Conservation (phyloP, 2,329 filamentous ascomycete species). For the Bisporella sp. region DNA sequence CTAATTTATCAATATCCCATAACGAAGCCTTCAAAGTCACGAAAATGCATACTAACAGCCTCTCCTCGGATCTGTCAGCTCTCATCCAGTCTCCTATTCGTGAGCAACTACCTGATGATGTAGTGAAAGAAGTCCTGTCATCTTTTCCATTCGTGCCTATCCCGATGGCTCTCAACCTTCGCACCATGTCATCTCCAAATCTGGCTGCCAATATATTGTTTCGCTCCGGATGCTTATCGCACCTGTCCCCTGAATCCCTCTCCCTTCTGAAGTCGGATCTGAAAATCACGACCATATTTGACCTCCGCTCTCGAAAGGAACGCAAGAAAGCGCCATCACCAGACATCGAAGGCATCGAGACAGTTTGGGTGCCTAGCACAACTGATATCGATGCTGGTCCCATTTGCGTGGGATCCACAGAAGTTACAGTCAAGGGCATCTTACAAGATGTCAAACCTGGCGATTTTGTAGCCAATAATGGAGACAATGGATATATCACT, state of each 20-base stretch:
- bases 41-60: no score
- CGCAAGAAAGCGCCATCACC: constrained; percentile 35
- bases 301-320: constrained; percentile 36
- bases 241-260: constrained; percentile 2
- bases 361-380: constrained; percentile 35
- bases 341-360: constrained; percentile 46
- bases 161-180: constrained; percentile 9
- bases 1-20: no score
- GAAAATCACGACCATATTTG: constrained; percentile 35
- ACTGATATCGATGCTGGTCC: constrained; percentile 18
- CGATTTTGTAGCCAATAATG: constrained; percentile 38
- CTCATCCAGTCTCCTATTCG: constrained; percentile 2
- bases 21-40: no score
- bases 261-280: constrained; percentile 2
- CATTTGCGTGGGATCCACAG: constrained; percentile 24
- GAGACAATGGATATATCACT: constrained; percentile 35
- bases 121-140: constrained; percentile 1
- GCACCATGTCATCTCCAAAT: constrained; percentile 5
- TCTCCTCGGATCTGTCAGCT: no score
- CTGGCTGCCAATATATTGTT: constrained; percentile 7
- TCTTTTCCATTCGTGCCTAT: constrained; percentile 13
- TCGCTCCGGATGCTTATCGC: constrained; percentile 9
- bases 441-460: neutral
- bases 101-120: neutral
- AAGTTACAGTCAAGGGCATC: neutral